phyloP scores from a whole-genome alignment of 108 stramenopile genomes.

The Cyclotella baltica region DNA sequence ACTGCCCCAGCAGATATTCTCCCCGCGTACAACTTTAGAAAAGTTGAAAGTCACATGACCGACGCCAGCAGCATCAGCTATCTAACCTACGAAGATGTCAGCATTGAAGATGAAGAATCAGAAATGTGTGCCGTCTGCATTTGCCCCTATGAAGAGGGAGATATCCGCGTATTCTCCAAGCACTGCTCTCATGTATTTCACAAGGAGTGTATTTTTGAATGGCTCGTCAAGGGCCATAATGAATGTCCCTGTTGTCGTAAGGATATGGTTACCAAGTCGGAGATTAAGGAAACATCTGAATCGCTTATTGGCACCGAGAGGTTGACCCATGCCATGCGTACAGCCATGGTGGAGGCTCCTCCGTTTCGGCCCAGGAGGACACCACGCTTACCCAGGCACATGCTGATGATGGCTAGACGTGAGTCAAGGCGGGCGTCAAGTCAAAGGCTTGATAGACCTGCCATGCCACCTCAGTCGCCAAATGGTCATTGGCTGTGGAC shows the following conservation, averaged over 20 bases:
- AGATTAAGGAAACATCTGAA: constrained; percentile 46
- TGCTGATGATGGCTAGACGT: constrained; percentile 19
- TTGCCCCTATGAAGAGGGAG: constrained; percentile 44
- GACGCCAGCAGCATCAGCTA: constrained; percentile 44
- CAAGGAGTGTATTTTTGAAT: constrained; percentile 55
- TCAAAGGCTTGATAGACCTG: neutral
- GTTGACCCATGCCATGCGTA: constrained; percentile 25
- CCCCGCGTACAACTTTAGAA: constrained; percentile 11
- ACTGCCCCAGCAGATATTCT: neutral
- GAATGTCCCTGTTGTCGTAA: constrained; percentile 52
- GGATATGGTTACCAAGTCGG: constrained; percentile 51
- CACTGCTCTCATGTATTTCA: constrained; percentile 50
- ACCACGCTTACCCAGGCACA: constrained; percentile 18
- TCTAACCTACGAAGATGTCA: constrained; percentile 45
- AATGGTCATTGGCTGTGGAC: constrained; percentile 30
- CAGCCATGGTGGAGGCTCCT: constrained; percentile 35
- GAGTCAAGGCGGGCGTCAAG: constrained; percentile 7
- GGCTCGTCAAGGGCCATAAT: constrained; percentile 46
- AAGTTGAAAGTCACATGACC: constrained; percentile 27
- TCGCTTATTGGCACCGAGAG: constrained; percentile 45
- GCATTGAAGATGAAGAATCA: constrained; percentile 39
- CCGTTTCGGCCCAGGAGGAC: constrained; percentile 24
- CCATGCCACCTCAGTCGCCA: constrained; percentile 6
- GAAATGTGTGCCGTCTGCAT: constrained; percentile 53
- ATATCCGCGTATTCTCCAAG: constrained; percentile 42